phyloP scores from a whole-genome alignment of 805 yeast species.

The Yarrowia divulgata region DNA sequence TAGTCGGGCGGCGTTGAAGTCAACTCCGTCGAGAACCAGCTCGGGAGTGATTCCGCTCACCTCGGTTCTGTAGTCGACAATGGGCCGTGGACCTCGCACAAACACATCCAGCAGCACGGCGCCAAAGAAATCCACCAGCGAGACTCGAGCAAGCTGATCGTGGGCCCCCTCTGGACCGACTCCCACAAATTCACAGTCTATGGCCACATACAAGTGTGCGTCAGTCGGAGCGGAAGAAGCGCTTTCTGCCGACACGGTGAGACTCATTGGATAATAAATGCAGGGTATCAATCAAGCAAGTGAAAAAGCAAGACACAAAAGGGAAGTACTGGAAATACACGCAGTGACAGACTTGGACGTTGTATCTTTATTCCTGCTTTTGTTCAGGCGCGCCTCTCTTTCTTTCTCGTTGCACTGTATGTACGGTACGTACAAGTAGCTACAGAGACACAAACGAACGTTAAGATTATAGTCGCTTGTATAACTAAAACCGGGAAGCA shows the following conservation, averaged over 20 bases:
- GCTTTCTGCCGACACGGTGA: background rate
- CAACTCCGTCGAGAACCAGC: conserved; percentile 70
- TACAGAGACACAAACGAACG: too few relatives aligned
- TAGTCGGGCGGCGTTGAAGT: conserved; percentile 70
- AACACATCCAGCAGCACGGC: conserved; percentile 70
- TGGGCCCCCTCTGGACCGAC: conserved; percentile 72
- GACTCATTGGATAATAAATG: conserved; percentile 17
- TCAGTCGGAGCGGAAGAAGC: conserved; percentile 2
- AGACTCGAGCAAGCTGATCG: conserved; percentile 85
- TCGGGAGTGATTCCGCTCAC: conserved; percentile 83
- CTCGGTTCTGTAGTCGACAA: conserved; percentile 92
- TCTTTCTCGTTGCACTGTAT: background rate
- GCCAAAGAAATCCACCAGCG: conserved; percentile 85
- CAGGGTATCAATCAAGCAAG: conserved; percentile 10
- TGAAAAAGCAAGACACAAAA: background rate
- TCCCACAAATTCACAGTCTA: conserved; percentile 96
- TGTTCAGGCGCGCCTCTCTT: background rate
- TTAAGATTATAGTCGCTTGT: conserved; percentile 18
- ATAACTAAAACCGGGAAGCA: conserved; percentile 1
- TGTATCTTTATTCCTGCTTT: background rate
- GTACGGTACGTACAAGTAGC: background rate
- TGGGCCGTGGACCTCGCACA: conserved; percentile 76
- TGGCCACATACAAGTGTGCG: conserved; percentile 64
- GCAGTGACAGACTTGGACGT: background rate
- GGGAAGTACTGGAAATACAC: background rate